Conservation (phyloP, 345 rosid genomes). For the Bretschneidera sinensis region DNA sequence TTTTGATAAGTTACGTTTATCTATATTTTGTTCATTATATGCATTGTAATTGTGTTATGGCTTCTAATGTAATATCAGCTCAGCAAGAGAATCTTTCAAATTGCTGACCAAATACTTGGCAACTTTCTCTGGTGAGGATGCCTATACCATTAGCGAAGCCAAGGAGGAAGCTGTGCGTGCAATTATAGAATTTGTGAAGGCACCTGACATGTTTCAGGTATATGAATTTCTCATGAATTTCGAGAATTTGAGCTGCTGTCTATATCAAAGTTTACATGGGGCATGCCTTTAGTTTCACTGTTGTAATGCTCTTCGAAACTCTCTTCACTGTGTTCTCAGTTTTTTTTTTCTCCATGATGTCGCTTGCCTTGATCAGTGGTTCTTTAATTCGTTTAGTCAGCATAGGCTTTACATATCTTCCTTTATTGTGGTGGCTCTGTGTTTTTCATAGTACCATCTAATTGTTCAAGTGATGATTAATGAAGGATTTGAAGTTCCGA, state of each 20-base stretch:
- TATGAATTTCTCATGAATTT: slow-evolving; percentile 4
- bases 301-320: not conserved
- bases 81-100: slow-evolving; percentile 60
- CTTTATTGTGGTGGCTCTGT: not conserved
- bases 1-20: too few relatives aligned
- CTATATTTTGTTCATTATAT: not conserved
- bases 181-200: slow-evolving; percentile 77
- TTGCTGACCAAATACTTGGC: slow-evolving; percentile 80
- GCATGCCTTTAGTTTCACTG: not conserved
- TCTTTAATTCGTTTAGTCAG: not conserved
- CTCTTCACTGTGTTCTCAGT: not conserved
- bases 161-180: slow-evolving; percentile 87
- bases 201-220: slow-evolving; percentile 91
- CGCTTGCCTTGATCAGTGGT: not conserved
- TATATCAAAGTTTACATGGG: not conserved
- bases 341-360: too few relatives aligned
- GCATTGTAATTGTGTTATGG: not conserved
- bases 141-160: slow-evolving; percentile 54
- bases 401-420: not conserved
- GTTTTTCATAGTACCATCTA: not conserved
- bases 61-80: slow-evolving; percentile 38
- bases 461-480: too few relatives aligned
- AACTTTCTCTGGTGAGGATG: slow-evolving; percentile 79
- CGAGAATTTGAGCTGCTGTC: not conserved
- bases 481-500: too few relatives aligned